Base-by-base conservation (phyloP, 768 basidiomycete species). In the Suillus variegatus region DNA sequence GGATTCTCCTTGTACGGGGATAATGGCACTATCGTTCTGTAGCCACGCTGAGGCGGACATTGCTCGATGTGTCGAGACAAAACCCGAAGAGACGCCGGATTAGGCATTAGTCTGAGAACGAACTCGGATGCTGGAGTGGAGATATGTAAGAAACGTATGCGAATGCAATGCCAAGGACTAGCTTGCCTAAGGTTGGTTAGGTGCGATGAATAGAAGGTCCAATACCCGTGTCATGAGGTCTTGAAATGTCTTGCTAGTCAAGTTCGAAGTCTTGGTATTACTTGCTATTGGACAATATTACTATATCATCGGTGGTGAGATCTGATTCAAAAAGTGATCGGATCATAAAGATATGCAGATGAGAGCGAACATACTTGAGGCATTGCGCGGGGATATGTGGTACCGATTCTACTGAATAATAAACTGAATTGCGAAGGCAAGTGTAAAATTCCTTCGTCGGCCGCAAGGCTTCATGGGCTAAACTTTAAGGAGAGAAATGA, bases 211-310 rank as follows among this genome's bases (percentile, higher is more conserved):
- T 7, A 22, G 32, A 93, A 78, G 22, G 85, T 83, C 61, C 84
- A 82, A 71, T 92, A 94, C 92, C 65, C 82, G 86, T 20, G 82
- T 75, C 28, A 90, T 81, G 14, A 92, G 77, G 22, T 84, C 84
- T 38, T 79, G 75, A 71, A 91, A 88, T 13, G 47, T 47, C 47
- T 25, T 51, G 49, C 22, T 25, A 25, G 49, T 14, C 49, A 51
- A 51, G 49, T 51, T 25, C 22, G 49, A 51, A 51, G 22, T 14
- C 49, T 58, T 9, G 22, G 25, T 25, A 41, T 25, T 40, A 58
- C 40, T 16, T 32, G 32, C 32, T 32, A 32, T 5, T 32, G 32
- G 5, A 32, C 5, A 16, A 58, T 25, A 41, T 25, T 40, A 58
- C 40, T 16, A 49, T 25, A 49, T 49, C 49, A 25, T 25, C 25